Evolutionary conservation across 2,329 filamentous ascomycete species (phyloP).

Genomic region (Calycina herbarum): DNA sequence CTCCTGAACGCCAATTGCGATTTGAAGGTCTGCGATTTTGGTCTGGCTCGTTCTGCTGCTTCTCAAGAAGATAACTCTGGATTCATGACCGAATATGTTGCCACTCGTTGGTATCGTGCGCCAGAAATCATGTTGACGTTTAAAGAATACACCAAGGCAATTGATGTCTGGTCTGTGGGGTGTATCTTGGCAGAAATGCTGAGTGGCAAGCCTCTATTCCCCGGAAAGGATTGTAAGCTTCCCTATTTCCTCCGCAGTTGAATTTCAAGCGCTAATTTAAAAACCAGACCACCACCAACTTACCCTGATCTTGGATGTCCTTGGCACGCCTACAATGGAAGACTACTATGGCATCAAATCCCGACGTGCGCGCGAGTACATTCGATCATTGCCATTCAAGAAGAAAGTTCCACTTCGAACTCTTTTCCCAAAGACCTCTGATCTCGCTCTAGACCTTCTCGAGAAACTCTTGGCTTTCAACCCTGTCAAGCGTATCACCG

Average conservation of each 20-base stretch:
- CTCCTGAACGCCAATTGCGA: conserved; percentile 98
- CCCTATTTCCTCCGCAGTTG: background rate
- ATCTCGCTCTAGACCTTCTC: conserved; percentile 86
- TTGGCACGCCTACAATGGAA: conserved; percentile 98
- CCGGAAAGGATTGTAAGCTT: conserved; percentile 91
- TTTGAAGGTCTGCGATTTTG: conserved; percentile 98
- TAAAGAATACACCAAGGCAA: conserved; percentile 99
- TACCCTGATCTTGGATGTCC: conserved; percentile 93
- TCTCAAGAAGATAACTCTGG: conserved; percentile 99
- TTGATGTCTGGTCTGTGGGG: conserved; percentile 98
- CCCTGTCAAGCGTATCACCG: conserved; percentile 96
- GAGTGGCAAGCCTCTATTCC: conserved; percentile 96
- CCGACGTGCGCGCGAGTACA: conserved; percentile 93
- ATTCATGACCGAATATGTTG: conserved; percentile 99
- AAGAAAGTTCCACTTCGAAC: conserved; percentile 99
- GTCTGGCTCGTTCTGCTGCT: conserved; percentile 89
- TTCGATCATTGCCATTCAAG: conserved; percentile 96
- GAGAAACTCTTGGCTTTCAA: conserved; percentile 98
- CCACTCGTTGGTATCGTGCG: conserved; percentile 96
- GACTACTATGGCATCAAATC: conserved; percentile 99
- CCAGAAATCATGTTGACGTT: conserved; percentile 99
- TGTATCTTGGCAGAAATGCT: conserved; percentile 99
- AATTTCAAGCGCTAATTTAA: conserved; percentile 20
- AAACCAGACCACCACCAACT: conserved; percentile 88
- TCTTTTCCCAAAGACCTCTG: conserved; percentile 99